Conservation (phyloP, 176 grass and related monocot species). For the Ampelocalamus luodianensis region DNA sequence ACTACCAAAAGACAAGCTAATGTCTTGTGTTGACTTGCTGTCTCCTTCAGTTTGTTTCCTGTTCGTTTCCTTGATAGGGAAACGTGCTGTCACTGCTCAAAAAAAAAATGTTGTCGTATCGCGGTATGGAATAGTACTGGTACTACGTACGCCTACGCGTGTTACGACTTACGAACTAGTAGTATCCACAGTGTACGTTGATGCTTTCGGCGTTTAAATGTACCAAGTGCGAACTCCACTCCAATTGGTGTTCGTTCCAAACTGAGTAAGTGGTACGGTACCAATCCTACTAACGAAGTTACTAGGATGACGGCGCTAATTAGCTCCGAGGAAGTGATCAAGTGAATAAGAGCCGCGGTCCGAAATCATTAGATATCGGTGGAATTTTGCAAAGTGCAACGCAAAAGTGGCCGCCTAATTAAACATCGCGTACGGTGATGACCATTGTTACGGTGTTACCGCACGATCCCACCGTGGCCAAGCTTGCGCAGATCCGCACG, state of each 20-base stretch:
- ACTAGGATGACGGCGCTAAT: neutral
- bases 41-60: neutral
- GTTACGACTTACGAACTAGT: neutral
- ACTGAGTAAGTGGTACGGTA: neutral
- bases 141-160: neutral
- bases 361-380: neutral
- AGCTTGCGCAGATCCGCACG: too few species aligned
- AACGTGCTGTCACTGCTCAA: neutral
- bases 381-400: neutral
- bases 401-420: neutral
- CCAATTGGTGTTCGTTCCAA: neutral
- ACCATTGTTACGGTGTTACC: too few species aligned
- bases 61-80: neutral
- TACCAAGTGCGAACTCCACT: neutral
- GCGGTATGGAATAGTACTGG: neutral
- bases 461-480: too few species aligned
- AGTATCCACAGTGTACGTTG: neutral
- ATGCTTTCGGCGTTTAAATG: neutral
- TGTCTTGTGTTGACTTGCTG: slow-evolving; percentile 20
- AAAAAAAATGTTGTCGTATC: neutral
- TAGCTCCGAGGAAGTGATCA: neutral
- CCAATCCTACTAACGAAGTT: too few species aligned
- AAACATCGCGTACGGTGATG: neutral
- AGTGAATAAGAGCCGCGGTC: neutral
- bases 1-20: slow-evolving; percentile 1